Conservation (phyloP, 2,329 filamentous ascomycete genomes). For the Cryphonectria japonica region DNA sequence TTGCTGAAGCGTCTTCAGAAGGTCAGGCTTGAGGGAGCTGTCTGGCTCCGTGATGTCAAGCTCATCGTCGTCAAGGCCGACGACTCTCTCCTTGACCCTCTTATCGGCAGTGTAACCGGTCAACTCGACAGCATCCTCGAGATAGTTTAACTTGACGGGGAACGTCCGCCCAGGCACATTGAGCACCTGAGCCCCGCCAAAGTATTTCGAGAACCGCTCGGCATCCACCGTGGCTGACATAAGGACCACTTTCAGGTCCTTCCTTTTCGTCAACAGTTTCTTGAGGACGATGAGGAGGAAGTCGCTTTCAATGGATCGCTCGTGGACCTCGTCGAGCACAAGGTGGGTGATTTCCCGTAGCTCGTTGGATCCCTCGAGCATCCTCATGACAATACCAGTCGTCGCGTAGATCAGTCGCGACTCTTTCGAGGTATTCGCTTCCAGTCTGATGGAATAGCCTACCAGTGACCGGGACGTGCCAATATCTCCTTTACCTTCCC, state of each 20-base stretch:
- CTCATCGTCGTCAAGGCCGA: conserved; percentile 63
- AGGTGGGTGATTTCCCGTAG: conserved; percentile 90
- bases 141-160: conserved; percentile 82
- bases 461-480: conserved; percentile 84
- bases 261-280: conserved; percentile 74
- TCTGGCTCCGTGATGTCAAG: conserved; percentile 54
- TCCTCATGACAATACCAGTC: conserved; percentile 92
- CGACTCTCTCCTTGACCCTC: conserved; percentile 56
- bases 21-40: conserved; percentile 56
- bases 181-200: conserved; percentile 82
- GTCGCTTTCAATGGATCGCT: conserved; percentile 94
- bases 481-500: conserved; percentile 79
- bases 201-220: conserved; percentile 85
- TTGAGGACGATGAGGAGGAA: conserved; percentile 92
- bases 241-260: conserved; percentile 86
- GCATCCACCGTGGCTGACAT: conserved; percentile 99
- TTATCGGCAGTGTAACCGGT: conserved; percentile 72
- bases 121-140: conserved; percentile 90
- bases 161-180: conserved; percentile 93
- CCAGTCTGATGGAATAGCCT: conserved; percentile 91
- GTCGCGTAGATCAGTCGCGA: conserved; percentile 91
- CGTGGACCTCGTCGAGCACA: conserved; percentile 96
- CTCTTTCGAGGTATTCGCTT: conserved; percentile 80
- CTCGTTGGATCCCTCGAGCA: conserved; percentile 89
- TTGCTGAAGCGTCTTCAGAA: conserved; percentile 66